Percentiles rank a stretch among this genome's conserved stretches.
phyloP scores from a whole-genome alignment of 305 asterid species.

The Fraxinus floribunda region DNA sequence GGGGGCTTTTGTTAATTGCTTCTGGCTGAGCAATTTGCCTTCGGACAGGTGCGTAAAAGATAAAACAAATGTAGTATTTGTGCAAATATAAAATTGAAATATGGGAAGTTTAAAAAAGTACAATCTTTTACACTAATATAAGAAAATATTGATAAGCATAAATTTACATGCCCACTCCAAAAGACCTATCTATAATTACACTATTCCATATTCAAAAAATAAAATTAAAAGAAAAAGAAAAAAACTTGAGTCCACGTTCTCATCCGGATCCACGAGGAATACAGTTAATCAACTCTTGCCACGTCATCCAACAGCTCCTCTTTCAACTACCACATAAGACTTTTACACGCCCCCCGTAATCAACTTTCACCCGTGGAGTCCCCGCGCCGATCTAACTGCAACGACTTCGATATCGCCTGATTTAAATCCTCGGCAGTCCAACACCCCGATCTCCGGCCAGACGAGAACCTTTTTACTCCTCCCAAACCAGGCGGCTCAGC shows the following conservation, averaged over 20 bases:
- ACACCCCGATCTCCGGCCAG: constrained; percentile 64
- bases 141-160: neutral
- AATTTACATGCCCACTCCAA: neutral
- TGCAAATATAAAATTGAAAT: neutral
- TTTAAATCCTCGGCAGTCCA: constrained; percentile 56
- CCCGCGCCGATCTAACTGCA: constrained; percentile 20
- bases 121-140: neutral
- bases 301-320: constrained; percentile 23
- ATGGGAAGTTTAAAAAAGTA: neutral
- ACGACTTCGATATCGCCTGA: constrained; percentile 25
- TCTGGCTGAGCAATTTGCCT: neutral
- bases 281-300: constrained; percentile 23
- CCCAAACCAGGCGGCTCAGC: constrained; percentile 64
- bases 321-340: constrained; percentile 6
- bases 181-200: neutral
- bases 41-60: neutral
- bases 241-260: constrained; percentile 5
- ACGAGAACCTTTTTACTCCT: constrained; percentile 56
- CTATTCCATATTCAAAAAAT: neutral
- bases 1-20: neutral
- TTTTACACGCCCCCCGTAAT: constrained; percentile 23
- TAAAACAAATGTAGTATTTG: too few relatives aligned
- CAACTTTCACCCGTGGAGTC: neutral
- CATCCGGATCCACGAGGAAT: constrained; percentile 9
- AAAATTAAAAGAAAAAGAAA: neutral